These are phyloP conservation scores for Blastobotrys peoriensis DNA, from an alignment of 805 yeast species.

Conservation along the genomic window DNA sequence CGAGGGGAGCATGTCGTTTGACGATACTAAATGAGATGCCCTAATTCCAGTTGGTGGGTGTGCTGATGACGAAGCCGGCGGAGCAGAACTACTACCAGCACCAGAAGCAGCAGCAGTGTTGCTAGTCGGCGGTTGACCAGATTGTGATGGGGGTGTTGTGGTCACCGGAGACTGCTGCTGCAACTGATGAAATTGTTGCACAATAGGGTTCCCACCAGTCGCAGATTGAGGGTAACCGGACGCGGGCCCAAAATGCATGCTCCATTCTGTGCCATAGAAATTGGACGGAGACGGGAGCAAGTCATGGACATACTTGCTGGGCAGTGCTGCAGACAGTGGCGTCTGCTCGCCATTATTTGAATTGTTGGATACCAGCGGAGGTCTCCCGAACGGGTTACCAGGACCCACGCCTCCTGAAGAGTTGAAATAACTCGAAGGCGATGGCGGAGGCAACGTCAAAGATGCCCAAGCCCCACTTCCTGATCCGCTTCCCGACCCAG, in stretches of 20 bases:
- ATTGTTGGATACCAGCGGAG: slow-evolving; percentile 21
- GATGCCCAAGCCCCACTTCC: slow-evolving; percentile 21
- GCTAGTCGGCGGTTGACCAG: background rate
- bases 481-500: slow-evolving; percentile 12
- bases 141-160: background rate
- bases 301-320: slow-evolving; percentile 65
- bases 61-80: slow-evolving; percentile 2
- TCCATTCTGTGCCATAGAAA: slow-evolving; percentile 60
- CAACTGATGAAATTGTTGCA: background rate
- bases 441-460: slow-evolving; percentile 30
- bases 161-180: background rate
- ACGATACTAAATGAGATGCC: slow-evolving; percentile 3
- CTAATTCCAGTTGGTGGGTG: background rate
- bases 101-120: background rate
- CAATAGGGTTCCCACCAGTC: slow-evolving; percentile 12
- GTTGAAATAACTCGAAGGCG: slow-evolving; percentile 28
- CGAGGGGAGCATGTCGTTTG: slow-evolving; percentile 7
- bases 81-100: slow-evolving; percentile 5
- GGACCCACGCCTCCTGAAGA: slow-evolving; percentile 26
- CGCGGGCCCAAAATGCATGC: slow-evolving; percentile 34
- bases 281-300: slow-evolving; percentile 78
- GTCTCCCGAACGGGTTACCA: slow-evolving; percentile 31
- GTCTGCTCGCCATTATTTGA: slow-evolving; percentile 51
- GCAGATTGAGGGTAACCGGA: slow-evolving; percentile 10
- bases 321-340: slow-evolving; percentile 61